These are phyloP conservation scores for Aspergillus sclerotiicarbonarius DNA, from an alignment of 495 filamentous ascomycete species.

Conservation along the genomic window DNA sequence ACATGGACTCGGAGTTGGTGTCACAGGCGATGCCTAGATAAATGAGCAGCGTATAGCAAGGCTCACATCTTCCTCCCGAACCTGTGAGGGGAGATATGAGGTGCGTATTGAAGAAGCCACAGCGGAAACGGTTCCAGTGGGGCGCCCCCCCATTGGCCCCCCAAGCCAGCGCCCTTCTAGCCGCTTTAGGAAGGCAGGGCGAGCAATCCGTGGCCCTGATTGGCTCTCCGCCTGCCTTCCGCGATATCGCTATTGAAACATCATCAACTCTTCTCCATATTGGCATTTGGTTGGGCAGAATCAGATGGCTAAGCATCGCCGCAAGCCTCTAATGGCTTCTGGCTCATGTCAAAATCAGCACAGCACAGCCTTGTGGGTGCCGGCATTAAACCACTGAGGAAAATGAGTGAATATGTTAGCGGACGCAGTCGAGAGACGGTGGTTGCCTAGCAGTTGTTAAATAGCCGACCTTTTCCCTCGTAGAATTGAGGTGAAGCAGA, in stretches of 20 bases:
- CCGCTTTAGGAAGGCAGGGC: background rate
- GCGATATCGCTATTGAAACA: background rate
- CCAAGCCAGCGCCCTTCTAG: background rate
- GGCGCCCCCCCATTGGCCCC: too few relatives aligned
- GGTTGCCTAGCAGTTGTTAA: background rate
- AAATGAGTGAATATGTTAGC: background rate
- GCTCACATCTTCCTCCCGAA: background rate
- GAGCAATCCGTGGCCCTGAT: background rate
- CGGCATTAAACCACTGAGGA: background rate
- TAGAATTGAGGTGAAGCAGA: background rate
- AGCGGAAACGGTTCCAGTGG: background rate
- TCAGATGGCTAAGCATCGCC: background rate
- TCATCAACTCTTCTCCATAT: background rate
- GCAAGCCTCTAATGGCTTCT: background rate
- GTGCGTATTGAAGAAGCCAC: too few relatives aligned
- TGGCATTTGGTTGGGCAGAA: background rate
- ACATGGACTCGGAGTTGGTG: background rate
- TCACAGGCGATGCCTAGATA: background rate
- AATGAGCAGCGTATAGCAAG: background rate
- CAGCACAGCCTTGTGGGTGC: background rate
- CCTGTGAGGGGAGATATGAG: too few relatives aligned
- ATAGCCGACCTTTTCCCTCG: background rate
- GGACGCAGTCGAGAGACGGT: background rate
- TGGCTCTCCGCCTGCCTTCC: background rate
- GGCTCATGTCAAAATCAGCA: background rate